phyloP scores from a whole-genome alignment of 106 monocot genomes.

The Chionographis japonica region DNA sequence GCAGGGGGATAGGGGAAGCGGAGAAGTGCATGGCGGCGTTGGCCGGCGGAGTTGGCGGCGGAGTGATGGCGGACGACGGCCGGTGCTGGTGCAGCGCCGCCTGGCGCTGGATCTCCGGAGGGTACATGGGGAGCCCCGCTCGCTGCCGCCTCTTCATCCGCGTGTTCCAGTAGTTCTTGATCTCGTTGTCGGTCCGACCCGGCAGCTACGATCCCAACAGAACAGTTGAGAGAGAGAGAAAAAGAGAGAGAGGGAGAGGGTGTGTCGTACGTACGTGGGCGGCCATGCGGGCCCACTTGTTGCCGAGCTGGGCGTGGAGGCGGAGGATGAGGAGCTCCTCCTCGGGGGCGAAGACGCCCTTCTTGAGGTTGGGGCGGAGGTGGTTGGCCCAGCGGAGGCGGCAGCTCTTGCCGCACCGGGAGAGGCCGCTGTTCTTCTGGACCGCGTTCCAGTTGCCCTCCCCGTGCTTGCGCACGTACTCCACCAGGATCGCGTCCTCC shows the following conservation, averaged over 20 bases:
- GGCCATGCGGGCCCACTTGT: conserved; percentile 87
- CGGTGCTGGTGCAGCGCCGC: background rate
- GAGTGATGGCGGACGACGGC: background rate
- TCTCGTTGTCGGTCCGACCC: conserved; percentile 75
- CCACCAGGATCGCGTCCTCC: conserved; percentile 52
- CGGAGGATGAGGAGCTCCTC: conserved; percentile 65
- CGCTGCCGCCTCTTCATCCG: conserved; percentile 51
- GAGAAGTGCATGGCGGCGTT: background rate
- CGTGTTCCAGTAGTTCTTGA: conserved; percentile 82
- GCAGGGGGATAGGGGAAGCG: background rate
- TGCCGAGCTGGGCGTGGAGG: conserved; percentile 63
- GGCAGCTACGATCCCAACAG: conserved; percentile 27
- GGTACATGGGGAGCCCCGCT: conserved; percentile 47
- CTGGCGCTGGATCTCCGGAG: conserved; percentile 22
- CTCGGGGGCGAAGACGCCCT: conserved; percentile 56
- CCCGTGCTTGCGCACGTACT: conserved; percentile 48
- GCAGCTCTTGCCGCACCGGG: conserved; percentile 74
- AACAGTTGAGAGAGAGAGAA: background rate
- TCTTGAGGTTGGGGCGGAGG: conserved; percentile 65
- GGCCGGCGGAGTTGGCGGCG: background rate
- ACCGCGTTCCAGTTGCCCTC: conserved; percentile 75
- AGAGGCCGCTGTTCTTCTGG: conserved; percentile 51
- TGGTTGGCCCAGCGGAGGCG: conserved; percentile 72
- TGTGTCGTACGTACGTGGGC: conserved; percentile 18
- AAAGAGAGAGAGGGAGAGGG: background rate